These are phyloP conservation scores for Jamesozyma gamospora DNA, from an alignment of 805 yeast species.

Conservation along the genomic window DNA sequence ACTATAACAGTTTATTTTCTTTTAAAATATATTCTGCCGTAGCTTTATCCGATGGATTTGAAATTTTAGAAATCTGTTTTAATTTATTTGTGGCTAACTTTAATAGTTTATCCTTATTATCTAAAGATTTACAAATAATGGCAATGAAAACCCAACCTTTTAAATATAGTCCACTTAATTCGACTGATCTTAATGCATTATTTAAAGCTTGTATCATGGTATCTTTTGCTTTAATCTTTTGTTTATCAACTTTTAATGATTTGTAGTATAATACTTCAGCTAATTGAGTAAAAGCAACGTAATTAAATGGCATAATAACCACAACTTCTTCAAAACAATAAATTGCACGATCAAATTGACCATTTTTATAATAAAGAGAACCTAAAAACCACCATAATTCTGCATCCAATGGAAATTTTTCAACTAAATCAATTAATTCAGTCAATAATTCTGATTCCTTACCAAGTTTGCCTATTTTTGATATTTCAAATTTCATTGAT, in stretches of 20 bases:
- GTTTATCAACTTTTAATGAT: conserved; percentile 9
- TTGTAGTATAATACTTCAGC: conserved; percentile 20
- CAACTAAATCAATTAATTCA: conserved; percentile 16
- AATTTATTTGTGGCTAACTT: conserved; percentile 32
- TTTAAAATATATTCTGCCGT: conserved; percentile 29
- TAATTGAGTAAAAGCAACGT: conserved; percentile 23
- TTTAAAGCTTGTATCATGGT: conserved; percentile 27
- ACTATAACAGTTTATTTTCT: background rate
- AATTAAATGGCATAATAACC: conserved; percentile 47
- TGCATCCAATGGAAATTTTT: conserved; percentile 54
- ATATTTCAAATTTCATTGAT: conserved; percentile 11
- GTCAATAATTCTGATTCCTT: conserved; percentile 11
- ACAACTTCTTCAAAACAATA: conserved; percentile 63
- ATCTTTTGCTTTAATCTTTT: conserved; percentile 3
- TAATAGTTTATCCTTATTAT: conserved; percentile 25
- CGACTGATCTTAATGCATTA: conserved; percentile 61
- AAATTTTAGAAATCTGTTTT: conserved; percentile 25
- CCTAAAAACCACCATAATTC: conserved; percentile 74
- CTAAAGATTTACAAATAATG: conserved; percentile 27
- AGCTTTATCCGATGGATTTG: conserved; percentile 27
- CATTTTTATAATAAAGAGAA: conserved; percentile 47
- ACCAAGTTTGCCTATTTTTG: background rate
- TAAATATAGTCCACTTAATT: conserved; percentile 56
- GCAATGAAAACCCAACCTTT: conserved; percentile 70
- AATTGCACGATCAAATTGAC: conserved; percentile 59